Base-by-base conservation (phyloP, 768 basidiomycete species). In the Pleurotus sapidus region DNA sequence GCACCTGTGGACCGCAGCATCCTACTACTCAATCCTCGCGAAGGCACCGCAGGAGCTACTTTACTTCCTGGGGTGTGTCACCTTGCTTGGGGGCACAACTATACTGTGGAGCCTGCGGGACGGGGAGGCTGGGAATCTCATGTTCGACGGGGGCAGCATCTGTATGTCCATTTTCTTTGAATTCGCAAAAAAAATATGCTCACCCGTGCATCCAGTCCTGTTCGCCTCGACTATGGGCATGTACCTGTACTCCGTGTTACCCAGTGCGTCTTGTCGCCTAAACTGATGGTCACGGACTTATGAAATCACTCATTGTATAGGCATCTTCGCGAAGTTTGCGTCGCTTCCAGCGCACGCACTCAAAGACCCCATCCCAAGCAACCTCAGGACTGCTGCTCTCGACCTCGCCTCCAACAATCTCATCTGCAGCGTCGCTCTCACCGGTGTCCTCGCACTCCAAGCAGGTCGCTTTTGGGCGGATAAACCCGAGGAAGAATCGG, bases 131-230 rank as follows among this genome's bases (percentile, higher is more conserved):
- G 89, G 85, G 30, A 93, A 94, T 70, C 76, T 94, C 67, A 93
- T 94, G 91, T 94, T 94, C 63, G 92, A 94, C 65, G 91, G 92
- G 23, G 92, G 88, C 50, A 93, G 91, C 69, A 87, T 93, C 63
- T 89, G 92, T 93, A 60, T 24, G 47, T 37, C 12, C 27, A 30
- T 18, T 42, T 30, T 27, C 17, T 45, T 27, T 24, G n/a, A 25
- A 18, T 20, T 20, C 9, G 14, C 46, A 11, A 18, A 37, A 37
- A 39, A 23, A 24, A 30, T 7, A 23, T 17, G 20, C 55, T 62
- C 17, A 64, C n/a, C 0, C 11, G 49, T 45, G 34, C 38, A 46
- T 17, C 12, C 69, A 94, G 92, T 94, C 72, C 75, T 94, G 59
- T 93, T 91, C 64, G 79, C 78, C 30, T 84, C 81, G 17, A 85